Evolutionary conservation across 805 yeast species (phyloP), one percentile per base, ranked within the genome.

Genomic region (Wickerhamiella sorbophila): DNA sequence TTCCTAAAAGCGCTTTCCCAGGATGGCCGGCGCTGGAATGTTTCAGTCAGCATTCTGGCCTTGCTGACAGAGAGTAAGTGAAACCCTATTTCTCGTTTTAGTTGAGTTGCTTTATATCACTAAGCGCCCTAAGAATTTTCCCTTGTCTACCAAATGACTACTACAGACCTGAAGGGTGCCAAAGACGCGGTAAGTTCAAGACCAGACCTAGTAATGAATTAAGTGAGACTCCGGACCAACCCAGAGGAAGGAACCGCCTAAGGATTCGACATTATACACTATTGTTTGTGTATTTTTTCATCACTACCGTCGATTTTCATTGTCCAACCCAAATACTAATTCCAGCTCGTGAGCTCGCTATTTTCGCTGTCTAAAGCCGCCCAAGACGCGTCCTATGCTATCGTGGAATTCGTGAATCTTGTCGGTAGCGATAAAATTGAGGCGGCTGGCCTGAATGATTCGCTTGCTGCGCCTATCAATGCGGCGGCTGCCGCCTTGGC

Each of bases 301-400:
- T n/a, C n/a, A n/a, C n/a, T n/a, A n/a, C n/a, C n/a, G n/a, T n/a
- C n/a, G n/a, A n/a, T n/a, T n/a, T n/a, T n/a, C n/a, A n/a, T n/a
- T n/a, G n/a, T n/a, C n/a, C n/a, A n/a, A n/a, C n/a, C n/a, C n/a
- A n/a, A n/a, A n/a, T n/a, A n/a, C n/a, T n/a, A n/a, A n/a, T n/a
- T n/a, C n/a, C 41, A 75, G 77, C 72, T 80, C 31, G 86, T 86
- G 44, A 72, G 91, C 33, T 75, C 94, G 1, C 70, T 86, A 46
- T 80, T 78, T 54, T 87, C 81, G 57, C 72, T 86, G 42, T 76
- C 91, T 35, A 83, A 77, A 55, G 85, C 93, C n/a, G 88, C 95
- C 31, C 75, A 72, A 48, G 87, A 80, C 44, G 84, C 88, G 41
- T 84, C 94, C 22, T 62, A 75, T 26, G 88, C 93, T 19, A 74